Conservation (phyloP, 345 rosid species). For the Sapria himalayana region DNA sequence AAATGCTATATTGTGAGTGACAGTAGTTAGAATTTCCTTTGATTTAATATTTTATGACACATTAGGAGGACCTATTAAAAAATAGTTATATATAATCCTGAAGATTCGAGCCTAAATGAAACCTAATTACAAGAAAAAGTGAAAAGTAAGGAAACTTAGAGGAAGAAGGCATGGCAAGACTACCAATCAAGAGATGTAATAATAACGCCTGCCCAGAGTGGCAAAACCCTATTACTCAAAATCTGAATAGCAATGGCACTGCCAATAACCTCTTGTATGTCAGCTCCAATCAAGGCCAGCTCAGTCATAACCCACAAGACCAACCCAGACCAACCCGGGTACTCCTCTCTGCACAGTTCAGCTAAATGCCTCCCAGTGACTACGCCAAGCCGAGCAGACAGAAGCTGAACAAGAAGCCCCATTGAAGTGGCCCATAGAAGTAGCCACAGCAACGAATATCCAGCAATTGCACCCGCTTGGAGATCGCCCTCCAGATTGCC, state of each 20-base stretch:
- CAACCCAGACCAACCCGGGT: slow-evolving; percentile 63
- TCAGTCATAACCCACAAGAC: slow-evolving; percentile 85
- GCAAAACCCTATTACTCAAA: slow-evolving; percentile 54
- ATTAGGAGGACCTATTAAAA: too few species aligned
- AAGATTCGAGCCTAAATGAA: too few species aligned
- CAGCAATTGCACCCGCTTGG: slow-evolving; percentile 87
- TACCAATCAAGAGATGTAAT: slow-evolving; percentile 88
- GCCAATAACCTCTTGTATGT: slow-evolving; percentile 87
- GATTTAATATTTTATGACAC: background rate
- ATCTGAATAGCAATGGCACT: slow-evolving; percentile 85
- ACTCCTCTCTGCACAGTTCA: slow-evolving; percentile 79
- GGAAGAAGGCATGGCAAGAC: slow-evolving; percentile 1
- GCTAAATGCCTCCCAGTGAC: slow-evolving; percentile 84
- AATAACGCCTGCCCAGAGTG: slow-evolving; percentile 78
- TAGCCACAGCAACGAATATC: slow-evolving; percentile 76
- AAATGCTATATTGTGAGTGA: too few species aligned
- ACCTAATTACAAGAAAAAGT: background rate
- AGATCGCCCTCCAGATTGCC: slow-evolving; percentile 94
- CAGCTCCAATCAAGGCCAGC: slow-evolving; percentile 77
- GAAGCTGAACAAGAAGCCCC: slow-evolving; percentile 76
- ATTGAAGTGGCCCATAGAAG: slow-evolving; percentile 91
- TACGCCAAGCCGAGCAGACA: slow-evolving; percentile 79
- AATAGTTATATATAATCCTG: too few species aligned
- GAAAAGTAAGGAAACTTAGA: background rate
- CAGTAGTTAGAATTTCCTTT: too few species aligned